Evolutionary conservation across 306 rosid genomes (phyloP), one percentile per base, ranked within the genome.

Genomic region (Arachis stenosperma): DNA sequence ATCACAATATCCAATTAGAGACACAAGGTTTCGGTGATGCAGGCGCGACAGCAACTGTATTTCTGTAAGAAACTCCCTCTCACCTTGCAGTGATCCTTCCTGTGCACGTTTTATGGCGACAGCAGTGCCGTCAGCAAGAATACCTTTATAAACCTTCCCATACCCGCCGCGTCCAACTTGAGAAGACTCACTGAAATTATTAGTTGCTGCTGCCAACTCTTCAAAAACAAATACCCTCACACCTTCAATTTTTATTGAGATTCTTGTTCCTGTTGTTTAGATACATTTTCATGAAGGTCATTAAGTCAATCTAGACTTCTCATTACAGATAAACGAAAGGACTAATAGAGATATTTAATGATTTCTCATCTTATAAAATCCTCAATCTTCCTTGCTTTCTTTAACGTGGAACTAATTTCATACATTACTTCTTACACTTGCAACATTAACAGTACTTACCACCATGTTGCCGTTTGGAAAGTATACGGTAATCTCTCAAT

Each of bases 81-180:
- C 92, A 63, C 97, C 97, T 86, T 91, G 97, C 44, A 89, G 64
- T 22, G 96, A 89, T 30, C 86, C 88, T 76, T 91, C 92, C 75
- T 77, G 91, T 61, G 97, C 96, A 66, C 97, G 91, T 82, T 91
- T 91, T 67, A 91, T 91, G 75, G 97, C 95, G 54, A 91, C 91
- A 47, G 78, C 72, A 5, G 78, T 84, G 69, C 90, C 87, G 61
- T 91, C 96, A 40, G 77, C 52, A 51, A 91, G 86, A 81, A 46
- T 61, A 33, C 96, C 97, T 76, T 74, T 89, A 78, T 91, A 91
- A 37, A 91, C 97, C 77, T 79, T 91, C 50, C 97, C 97, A 69
- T 91, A 91, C 46, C 97, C 97, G 4, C 97, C 95, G 78, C 85
- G 84, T 57, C 97, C 97, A 70, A 91, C 76, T 81, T 83, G 82